Percentiles rank a stretch among this genome's conserved stretches.
phyloP scores from a whole-genome alignment of 805 yeast species.

The Spathaspora girioi region DNA sequence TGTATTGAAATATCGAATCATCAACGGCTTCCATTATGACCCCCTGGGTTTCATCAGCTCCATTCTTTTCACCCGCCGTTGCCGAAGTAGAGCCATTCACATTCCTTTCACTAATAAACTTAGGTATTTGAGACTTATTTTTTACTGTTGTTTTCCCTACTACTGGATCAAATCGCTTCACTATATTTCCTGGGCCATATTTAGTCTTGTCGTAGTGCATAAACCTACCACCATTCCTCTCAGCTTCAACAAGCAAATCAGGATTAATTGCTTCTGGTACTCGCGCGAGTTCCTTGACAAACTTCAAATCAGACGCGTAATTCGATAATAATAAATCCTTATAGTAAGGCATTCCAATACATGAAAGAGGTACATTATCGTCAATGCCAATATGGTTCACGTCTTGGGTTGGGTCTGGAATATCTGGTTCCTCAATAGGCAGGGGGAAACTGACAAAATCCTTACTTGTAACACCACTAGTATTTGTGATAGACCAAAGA shows the following conservation, averaged over 20 bases:
- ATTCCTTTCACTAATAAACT: constrained; percentile 55
- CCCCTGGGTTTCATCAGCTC: neutral
- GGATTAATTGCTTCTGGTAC: constrained; percentile 54
- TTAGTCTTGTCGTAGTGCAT: constrained; percentile 50
- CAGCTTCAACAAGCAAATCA: constrained; percentile 32
- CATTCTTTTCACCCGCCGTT: neutral
- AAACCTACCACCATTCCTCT: constrained; percentile 10
- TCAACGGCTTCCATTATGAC: constrained; percentile 7
- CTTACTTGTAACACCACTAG: constrained; percentile 21
- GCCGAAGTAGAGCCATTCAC: neutral
- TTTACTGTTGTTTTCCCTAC: neutral
- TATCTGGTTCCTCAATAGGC: constrained; percentile 53
- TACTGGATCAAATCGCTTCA: constrained; percentile 32
- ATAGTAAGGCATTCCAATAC: constrained; percentile 86
- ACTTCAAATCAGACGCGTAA: constrained; percentile 66
- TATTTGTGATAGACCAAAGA: constrained; percentile 56
- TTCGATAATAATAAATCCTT: constrained; percentile 72
- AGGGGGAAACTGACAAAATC: constrained; percentile 36
- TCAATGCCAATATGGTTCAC: constrained; percentile 24
- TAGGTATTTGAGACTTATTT: constrained; percentile 32
- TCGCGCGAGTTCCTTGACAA: constrained; percentile 57
- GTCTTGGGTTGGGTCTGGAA: constrained; percentile 21
- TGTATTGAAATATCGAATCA: constrained; percentile 14
- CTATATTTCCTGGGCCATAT: constrained; percentile 54
- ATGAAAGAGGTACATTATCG: constrained; percentile 55